A percentile compares a stretch with the other conserved stretches of the same genome.
Evolutionary conservation across 2,329 filamentous ascomycete species (phyloP).

Genomic region (Chrysoporthe puriensis): DNA sequence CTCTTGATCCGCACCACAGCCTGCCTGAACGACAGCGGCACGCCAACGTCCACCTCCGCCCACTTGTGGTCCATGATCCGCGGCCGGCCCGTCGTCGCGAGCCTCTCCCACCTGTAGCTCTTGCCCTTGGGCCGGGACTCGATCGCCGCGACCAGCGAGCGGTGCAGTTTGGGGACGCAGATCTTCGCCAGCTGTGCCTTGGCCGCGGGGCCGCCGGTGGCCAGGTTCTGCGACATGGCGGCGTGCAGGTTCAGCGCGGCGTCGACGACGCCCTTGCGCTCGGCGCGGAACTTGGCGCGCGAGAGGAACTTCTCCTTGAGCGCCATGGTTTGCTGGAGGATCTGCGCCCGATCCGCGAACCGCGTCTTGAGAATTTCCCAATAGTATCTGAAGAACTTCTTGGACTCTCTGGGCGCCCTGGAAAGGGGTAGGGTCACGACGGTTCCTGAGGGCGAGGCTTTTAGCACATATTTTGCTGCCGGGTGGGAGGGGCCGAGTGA

Average conservation of each 20-base stretch:
- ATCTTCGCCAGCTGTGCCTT: slow-evolving; percentile 52
- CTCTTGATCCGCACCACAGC: slow-evolving; percentile 64
- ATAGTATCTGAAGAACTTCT: slow-evolving; percentile 41
- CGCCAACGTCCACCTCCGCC: slow-evolving; percentile 21
- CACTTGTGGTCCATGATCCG: slow-evolving; percentile 58
- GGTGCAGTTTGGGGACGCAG: slow-evolving; percentile 57
- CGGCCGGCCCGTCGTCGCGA: slow-evolving; percentile 55
- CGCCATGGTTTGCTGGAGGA: slow-evolving; percentile 41
- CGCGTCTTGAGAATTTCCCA: slow-evolving; percentile 43
- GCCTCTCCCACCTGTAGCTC: slow-evolving; percentile 57
- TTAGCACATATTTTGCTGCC: not conserved
- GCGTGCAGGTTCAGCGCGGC: slow-evolving; percentile 63
- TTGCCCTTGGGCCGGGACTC: slow-evolving; percentile 52
- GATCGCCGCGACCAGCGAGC: slow-evolving; percentile 57
- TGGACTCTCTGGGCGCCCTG: slow-evolving; percentile 37
- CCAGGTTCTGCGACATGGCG: slow-evolving; percentile 64
- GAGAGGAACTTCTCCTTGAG: slow-evolving; percentile 49
- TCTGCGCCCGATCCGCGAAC: slow-evolving; percentile 40
- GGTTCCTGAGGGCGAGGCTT: slow-evolving; percentile 43
- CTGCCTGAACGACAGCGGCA: slow-evolving; percentile 53
- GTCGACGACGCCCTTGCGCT: slow-evolving; percentile 48
- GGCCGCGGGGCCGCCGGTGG: slow-evolving; percentile 52
- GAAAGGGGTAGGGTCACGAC: slow-evolving; percentile 50
- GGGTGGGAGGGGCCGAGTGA: not conserved
- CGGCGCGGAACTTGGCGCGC: slow-evolving; percentile 33